Evolutionary conservation across 805 yeast species (phyloP).

Genomic region (Zygosaccharomyces rouxii): DNA sequence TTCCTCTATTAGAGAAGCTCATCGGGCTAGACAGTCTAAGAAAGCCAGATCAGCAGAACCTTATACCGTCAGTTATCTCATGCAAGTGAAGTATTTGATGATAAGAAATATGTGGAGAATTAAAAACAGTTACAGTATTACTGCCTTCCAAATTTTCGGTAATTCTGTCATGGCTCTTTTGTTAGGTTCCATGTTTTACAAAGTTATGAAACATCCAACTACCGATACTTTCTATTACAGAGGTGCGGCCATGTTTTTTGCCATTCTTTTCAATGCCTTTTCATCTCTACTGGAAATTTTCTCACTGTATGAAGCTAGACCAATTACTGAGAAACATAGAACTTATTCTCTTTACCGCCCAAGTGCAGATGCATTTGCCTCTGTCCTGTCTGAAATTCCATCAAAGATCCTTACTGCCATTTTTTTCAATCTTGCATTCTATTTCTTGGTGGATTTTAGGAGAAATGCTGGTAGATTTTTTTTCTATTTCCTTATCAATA

Average conservation of each 20-base stretch:
- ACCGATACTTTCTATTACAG: conserved; percentile 51
- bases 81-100: conserved; percentile 50
- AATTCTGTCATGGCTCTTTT: conserved; percentile 52
- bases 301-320: conserved; percentile 50
- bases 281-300: conserved; percentile 56
- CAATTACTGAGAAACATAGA: conserved; percentile 56
- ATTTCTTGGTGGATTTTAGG: conserved; percentile 51
- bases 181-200: conserved; percentile 55
- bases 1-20: conserved; percentile 37
- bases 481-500: conserved; percentile 44
- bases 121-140: conserved; percentile 47
- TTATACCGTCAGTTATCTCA: conserved; percentile 46
- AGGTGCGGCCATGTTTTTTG: conserved; percentile 64
- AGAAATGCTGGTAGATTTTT: conserved; percentile 52
- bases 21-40: conserved; percentile 49
- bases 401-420: conserved; percentile 42
- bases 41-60: conserved; percentile 46
- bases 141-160: conserved; percentile 40
- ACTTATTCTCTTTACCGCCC: conserved; percentile 55
- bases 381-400: conserved; percentile 49
- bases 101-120: conserved; percentile 47
- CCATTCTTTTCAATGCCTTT: conserved; percentile 59
- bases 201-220: conserved; percentile 35
- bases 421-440: conserved; percentile 47
- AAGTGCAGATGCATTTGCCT: conserved; percentile 54